phyloP scores from a whole-genome alignment of 2,329 filamentous ascomycete genomes.

The Orbilia brochopaga region DNA sequence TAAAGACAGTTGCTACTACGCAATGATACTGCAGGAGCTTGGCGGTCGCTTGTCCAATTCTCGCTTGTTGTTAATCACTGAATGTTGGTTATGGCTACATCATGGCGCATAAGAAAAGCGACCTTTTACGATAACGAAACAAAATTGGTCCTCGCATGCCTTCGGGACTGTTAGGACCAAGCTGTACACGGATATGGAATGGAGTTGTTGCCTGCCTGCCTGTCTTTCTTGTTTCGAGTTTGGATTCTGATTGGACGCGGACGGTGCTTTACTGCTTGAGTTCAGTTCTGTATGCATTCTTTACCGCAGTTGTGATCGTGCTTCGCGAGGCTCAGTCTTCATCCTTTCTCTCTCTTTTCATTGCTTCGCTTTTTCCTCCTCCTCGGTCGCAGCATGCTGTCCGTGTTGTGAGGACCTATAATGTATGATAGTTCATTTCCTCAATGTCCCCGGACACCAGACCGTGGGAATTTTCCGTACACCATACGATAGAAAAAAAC shows the following conservation, averaged over 20 bases:
- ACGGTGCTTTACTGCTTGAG: no score
- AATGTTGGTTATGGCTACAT: slow-evolving; percentile 15
- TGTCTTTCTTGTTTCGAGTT: slow-evolving; percentile 17
- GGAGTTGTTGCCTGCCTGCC: neutral
- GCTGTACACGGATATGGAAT: neutral
- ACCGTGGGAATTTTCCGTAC: no score
- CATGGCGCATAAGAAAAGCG: slow-evolving; percentile 16
- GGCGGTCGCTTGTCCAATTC: neutral
- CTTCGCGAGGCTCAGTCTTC: no score
- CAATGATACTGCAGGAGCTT: neutral
- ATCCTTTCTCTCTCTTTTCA: neutral
- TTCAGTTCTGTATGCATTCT: no score
- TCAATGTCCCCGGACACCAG: no score
- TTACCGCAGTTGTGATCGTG: neutral
- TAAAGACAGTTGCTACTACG: slow-evolving; percentile 4
- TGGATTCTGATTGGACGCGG: neutral
- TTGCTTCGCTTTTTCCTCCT: neutral
- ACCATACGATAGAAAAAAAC: no score
- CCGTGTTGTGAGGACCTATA: neutral
- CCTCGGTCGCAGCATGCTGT: neutral
- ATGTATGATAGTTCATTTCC: neutral
- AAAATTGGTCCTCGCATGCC: neutral
- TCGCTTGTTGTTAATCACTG: neutral
- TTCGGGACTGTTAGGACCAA: neutral
- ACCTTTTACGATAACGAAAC: neutral